These are phyloP conservation scores for Tagetes patula DNA, from an alignment of 129 eudicot genomes.

Conservation along the genomic window DNA sequence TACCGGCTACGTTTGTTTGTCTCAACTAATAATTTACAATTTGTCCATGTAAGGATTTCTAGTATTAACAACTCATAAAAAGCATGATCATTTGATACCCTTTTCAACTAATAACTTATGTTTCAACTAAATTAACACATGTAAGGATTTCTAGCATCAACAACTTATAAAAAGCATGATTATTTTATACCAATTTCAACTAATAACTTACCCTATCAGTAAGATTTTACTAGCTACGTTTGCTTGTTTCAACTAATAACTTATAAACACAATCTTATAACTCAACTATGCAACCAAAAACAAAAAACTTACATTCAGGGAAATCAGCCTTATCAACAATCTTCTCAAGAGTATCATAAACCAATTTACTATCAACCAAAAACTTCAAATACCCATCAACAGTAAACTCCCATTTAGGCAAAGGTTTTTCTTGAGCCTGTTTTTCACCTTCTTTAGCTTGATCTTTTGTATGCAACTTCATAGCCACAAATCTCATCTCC, in stretches of 20 bases:
- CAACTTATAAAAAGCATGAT: background rate
- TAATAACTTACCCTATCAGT: no score
- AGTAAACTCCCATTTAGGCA: constrained; percentile 84
- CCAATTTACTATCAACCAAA: constrained; percentile 90
- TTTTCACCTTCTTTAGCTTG: constrained; percentile 94
- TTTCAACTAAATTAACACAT: background rate
- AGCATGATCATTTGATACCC: background rate
- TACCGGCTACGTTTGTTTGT: no score
- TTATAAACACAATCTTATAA: background rate
- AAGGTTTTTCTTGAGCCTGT: constrained; percentile 67
- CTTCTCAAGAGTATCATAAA: constrained; percentile 85
- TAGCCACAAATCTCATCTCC: constrained; percentile 98
- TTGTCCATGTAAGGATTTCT: background rate
- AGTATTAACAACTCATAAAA: constrained; percentile 1
- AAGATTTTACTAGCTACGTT: no score
- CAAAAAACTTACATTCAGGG: constrained; percentile 62
- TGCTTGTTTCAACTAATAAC: no score
- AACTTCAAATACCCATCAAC: constrained; percentile 86
- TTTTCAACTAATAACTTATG: no score
- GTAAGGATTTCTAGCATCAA: background rate
- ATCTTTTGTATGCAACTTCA: constrained; percentile 89
- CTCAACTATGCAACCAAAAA: background rate
- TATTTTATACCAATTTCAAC: background rate
- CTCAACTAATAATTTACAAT: background rate
- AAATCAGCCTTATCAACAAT: constrained; percentile 72